Percentiles rank a stretch among this genome's conserved stretches.
Evolutionary conservation across 2,329 filamentous ascomycete genomes (phyloP).

Genomic region (Cercospora sojina): DNA sequence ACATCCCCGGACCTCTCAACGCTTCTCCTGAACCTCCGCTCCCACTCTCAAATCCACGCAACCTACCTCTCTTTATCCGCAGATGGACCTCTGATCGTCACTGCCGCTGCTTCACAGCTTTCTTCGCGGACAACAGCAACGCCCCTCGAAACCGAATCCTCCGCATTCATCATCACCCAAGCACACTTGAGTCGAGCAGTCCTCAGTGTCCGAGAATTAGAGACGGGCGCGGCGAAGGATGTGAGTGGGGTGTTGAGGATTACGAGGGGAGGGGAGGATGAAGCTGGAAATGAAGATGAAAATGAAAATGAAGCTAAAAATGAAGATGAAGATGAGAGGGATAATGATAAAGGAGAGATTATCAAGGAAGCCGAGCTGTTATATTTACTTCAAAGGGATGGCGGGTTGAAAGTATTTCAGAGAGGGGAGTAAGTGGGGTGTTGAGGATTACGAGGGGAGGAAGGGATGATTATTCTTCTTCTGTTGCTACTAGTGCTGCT

Average conservation of each 20-base stretch:
- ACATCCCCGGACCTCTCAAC: conserved; percentile 31
- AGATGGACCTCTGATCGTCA: conserved; percentile 65
- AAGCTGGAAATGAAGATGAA: no score
- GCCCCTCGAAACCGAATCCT: conserved; percentile 70
- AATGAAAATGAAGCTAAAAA: conserved; percentile 31
- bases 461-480: no score
- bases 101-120: conserved; percentile 44
- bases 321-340: conserved; percentile 18
- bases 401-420: conserved; percentile 78
- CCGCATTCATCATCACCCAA: conserved; percentile 66
- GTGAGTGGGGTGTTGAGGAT: conserved; percentile 84
- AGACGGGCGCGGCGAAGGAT: conserved; percentile 85
- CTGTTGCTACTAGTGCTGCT: no score
- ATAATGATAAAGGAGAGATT: no score
- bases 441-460: conserved; percentile 69
- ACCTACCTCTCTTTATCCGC: conserved; percentile 68
- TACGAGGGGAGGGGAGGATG: conserved; percentile 64
- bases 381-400: conserved; percentile 78
- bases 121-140: no score
- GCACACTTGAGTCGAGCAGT: conserved; percentile 75
- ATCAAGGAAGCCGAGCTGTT: conserved; percentile 68
- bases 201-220: conserved; percentile 70
- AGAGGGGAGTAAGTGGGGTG: conserved; percentile 70
- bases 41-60: conserved; percentile 52
- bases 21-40: conserved; percentile 35